phyloP scores from a whole-genome alignment of 2,329 filamentous ascomycete genomes.

The Grosmannia clavigera region DNA sequence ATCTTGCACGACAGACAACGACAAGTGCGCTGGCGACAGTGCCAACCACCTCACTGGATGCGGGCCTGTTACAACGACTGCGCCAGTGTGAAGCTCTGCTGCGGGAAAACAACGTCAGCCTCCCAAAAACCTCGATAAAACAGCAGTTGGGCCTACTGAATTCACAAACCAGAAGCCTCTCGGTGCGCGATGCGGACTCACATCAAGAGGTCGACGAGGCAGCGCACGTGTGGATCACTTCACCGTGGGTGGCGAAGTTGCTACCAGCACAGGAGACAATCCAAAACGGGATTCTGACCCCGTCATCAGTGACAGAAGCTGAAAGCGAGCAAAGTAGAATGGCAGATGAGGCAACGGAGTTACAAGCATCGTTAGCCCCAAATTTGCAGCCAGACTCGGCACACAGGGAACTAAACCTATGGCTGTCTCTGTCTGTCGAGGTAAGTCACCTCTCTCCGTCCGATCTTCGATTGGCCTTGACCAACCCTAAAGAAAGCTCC shows the following conservation, averaged over 20 bases:
- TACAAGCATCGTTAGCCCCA: neutral
- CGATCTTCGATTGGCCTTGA: neutral
- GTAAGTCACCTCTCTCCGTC: neutral
- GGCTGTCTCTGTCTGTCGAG: slow-evolving; percentile 2
- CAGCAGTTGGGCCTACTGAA: neutral
- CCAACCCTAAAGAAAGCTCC: neutral
- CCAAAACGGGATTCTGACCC: neutral
- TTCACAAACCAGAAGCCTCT: too few species aligned
- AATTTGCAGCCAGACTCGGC: neutral
- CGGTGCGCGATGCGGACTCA: neutral
- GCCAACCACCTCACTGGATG: slow-evolving; percentile 16
- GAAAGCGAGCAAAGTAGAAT: neutral
- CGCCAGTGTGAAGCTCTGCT: slow-evolving; percentile 18
- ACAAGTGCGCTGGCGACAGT: slow-evolving; percentile 5
- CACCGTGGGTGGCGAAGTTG: slow-evolving; percentile 8
- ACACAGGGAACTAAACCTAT: neutral
- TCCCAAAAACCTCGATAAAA: neutral
- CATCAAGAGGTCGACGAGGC: neutral
- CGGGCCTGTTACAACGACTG: slow-evolving; percentile 14
- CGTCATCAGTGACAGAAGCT: neutral
- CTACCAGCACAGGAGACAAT: neutral
- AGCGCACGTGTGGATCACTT: slow-evolving; percentile 16
- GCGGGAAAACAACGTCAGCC: slow-evolving; percentile 16
- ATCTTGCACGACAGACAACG: neutral
- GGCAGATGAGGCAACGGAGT: neutral